Base-by-base conservation (phyloP, 23 red algal species). In the Gracilariopsis chorda region DNA sequence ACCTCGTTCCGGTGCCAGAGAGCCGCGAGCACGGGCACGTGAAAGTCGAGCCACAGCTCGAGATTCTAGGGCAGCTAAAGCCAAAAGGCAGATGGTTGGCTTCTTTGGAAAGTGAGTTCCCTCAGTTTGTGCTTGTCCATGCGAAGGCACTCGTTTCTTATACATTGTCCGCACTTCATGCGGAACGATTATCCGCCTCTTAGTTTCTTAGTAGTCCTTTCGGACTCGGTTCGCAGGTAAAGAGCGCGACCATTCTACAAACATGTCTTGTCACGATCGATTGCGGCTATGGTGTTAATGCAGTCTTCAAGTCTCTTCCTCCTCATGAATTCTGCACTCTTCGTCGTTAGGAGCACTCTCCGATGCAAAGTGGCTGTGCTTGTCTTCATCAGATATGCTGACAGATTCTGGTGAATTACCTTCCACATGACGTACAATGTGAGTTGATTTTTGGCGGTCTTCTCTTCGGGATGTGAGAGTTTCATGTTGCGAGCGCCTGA, bases 51-150 rank as follows among this genome's bases (percentile, higher is more conserved):
- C 80, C 40, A 45, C 67, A 37, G 88, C 75, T 69, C 69, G 86
- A 43, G 88, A 91, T 37, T 80, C 88, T 3, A 73, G 88, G 17
- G 75, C 74, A 24, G 77, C 88, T 24, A 81, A 74, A 40, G 88
- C 88, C 3, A 91, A 91, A 59, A 81, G 77, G 33, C 36, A 60
- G 29, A 53, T 91, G 70, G 75, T 58, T 23, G 80, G 80, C 36
- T 67, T 85, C 35, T 85, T 85, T 80, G 76, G 76, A 37, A 80
- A 80, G 48, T 80, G 55, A 23, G n/a, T 41, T 80, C 20, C 55
- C 28, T 21, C 5, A 12, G 51, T 1, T 58, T 3, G 13, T 19
- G 32, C 17, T 2, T 57, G 2, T 48, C 11, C 13, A 28, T 29
- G 4, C 39, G n/a, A n/a, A 36, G 36, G 67, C 7, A 45, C 6